Evolutionary conservation across 2,329 filamentous ascomycete genomes (phyloP), one percentile per base, ranked within the genome.

Genomic region (Diaporthe nobilis): DNA sequence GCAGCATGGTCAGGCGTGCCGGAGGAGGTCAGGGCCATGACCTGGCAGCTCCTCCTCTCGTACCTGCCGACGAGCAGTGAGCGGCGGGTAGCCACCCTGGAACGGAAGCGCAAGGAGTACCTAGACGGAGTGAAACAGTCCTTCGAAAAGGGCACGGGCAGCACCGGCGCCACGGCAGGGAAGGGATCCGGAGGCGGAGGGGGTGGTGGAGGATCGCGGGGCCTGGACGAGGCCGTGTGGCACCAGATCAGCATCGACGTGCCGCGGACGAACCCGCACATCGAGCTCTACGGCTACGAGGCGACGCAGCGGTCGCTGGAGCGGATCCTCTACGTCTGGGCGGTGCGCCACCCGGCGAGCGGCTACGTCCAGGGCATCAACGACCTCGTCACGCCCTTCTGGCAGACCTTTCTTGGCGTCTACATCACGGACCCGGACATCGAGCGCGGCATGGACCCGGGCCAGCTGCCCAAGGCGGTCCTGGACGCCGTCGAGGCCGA

Each of bases 181-280:
- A 77, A 78, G 15, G 78, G 76, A 1, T 65, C 60, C 17, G 60
- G 60, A 44, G 37, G 39, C 8, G 60, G 60, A 28, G 58, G 37
- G 9, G 58, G 58, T 20, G 58, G 37, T 15, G 34, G 31, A 4
- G 58, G 60, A 9, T 25, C n/a, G 4, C 12, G 91, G 77, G 96
- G 96, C 2, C 86, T 99, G 25, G 97, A 99, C 80, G 97, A 99
- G 86, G 94, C 95, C n/a, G 92, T 99, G 76, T 99, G 97, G 97
- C 97, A 99, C 86, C 97, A 99, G 82, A 98, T 99, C 85, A 98
- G 95, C 84, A 99, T 99, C 81, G 97, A 99, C 82, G 95, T 98
- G 31, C 97, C 97, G 3, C 92, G 97, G 70, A 99, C 97, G 5
- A 98, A 98, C 82, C 97, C 97, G 15, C 97, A 98, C 84, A 93